Percentiles rank a stretch among this genome's conserved stretches.
Conservation (phyloP, 108 stramenopile species). For the Cyclostephanos invisitatus region DNA sequence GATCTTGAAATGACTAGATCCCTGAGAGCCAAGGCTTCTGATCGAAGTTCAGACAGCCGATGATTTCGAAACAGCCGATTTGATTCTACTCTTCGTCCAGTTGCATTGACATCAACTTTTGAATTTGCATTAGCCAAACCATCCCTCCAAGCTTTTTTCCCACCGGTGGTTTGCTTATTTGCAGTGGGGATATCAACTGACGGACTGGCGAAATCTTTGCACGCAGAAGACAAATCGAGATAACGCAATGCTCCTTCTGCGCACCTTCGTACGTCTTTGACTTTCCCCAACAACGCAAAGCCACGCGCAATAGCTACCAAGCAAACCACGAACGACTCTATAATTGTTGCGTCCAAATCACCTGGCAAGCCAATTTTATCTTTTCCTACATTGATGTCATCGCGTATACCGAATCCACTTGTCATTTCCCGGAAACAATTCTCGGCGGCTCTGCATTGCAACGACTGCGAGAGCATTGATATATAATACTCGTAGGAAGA, state of each 20-base stretch:
- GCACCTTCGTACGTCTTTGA: slow-evolving; percentile 29
- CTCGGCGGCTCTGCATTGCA: slow-evolving; percentile 58
- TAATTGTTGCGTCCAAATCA: slow-evolving; percentile 44
- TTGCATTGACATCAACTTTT: slow-evolving; percentile 11
- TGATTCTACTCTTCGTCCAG: slow-evolving; percentile 61
- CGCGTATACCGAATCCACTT: slow-evolving; percentile 30
- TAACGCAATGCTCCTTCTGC: slow-evolving; percentile 30
- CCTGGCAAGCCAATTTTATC: not conserved
- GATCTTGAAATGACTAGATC: slow-evolving; percentile 10
- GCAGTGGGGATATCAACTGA: not conserved
- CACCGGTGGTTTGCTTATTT: slow-evolving; percentile 15
- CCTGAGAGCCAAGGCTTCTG: slow-evolving; percentile 54
- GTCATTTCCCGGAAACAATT: slow-evolving; percentile 59
- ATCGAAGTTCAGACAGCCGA: slow-evolving; percentile 66
- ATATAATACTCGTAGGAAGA: slow-evolving; percentile 88
- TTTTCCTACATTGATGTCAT: not conserved
- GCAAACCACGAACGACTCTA: slow-evolving; percentile 62
- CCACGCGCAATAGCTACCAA: slow-evolving; percentile 66
- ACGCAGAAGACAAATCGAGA: slow-evolving; percentile 15
- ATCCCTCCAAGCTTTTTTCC: slow-evolving; percentile 59
- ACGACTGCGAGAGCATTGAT: slow-evolving; percentile 68
- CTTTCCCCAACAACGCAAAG: slow-evolving; percentile 59
- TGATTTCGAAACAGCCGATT: slow-evolving; percentile 77
- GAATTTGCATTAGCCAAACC: slow-evolving; percentile 8
- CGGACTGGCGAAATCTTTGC: slow-evolving; percentile 2